Evolutionary conservation across 2,329 filamentous ascomycete species (phyloP), one percentile per base, ranked within the genome.

Genomic region (Cladorrhinum sp.): DNA sequence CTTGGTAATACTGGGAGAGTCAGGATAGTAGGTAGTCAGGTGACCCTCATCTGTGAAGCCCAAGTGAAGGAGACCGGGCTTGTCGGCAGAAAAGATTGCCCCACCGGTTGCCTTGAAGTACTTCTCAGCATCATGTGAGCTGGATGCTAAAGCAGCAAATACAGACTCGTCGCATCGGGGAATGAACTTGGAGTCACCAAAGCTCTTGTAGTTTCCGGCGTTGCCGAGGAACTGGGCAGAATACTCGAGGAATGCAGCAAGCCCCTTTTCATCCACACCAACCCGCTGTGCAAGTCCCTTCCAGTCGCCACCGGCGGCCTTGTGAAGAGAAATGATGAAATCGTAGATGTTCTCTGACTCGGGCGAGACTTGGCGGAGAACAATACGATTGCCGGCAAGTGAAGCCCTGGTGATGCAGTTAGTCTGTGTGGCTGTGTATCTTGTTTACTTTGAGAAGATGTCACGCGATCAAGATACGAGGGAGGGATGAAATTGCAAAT

Each of bases 141-240:
- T 80, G 16, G 80, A 79, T 50, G 88, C 87, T 33, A 94, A 79
- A 62, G 87, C 82, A 55, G 84, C 81, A 62, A 93, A 82, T 4
- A 81, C 82, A 61, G 84, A 82, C 66, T 86, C 82, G 6, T 82
- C 79, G 69, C 89, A 85, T 67, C 90, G 82, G 1, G 91, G 91
- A 60, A 95, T 83, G 71, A 95, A 93, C 73, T 95, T 95, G 69
- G 88, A 85, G 74, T 95, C 90, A 49, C 91, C 91, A 69, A 93
- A 94, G 67, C 89, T 89, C 78, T 94, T 94, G 78, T 94, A 95
- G 75, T 95, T 95, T 65, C 91, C 90, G 64, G 82, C 82, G 72
- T 94, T 95, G 50, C 89, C 89, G 2, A 95, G 79, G 73, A 95
- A 92, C 74, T 91, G 89, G 28, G 84, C 86, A 7, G 89, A 82